These are phyloP conservation scores for Amaranthus palmeri DNA, from an alignment of 148 eudicot genomes.

Conservation along the genomic window DNA sequence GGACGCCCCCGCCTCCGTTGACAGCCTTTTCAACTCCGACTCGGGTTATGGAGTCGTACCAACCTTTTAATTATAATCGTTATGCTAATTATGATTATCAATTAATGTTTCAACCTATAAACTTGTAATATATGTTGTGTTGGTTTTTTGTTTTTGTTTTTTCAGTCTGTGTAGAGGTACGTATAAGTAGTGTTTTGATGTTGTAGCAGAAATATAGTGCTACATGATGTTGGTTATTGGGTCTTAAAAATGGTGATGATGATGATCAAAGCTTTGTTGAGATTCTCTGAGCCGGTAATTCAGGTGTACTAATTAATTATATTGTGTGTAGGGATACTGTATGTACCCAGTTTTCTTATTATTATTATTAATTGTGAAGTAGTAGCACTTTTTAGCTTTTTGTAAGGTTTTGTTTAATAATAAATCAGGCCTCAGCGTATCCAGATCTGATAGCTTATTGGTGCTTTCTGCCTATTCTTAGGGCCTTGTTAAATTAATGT, in stretches of 20 bases:
- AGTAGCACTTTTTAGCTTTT: neutral
- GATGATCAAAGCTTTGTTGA: constrained; percentile 11
- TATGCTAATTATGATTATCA: neutral
- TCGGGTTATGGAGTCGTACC: constrained; percentile 69
- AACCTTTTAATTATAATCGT: constrained; percentile 21
- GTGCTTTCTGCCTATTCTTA: neutral
- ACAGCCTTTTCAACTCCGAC: constrained; percentile 30
- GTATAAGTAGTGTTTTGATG: too few relatives aligned
- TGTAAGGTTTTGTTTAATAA: neutral
- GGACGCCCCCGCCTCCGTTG: constrained; percentile 29
- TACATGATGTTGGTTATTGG: neutral
- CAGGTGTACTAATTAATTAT: too few relatives aligned
- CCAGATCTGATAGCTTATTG: neutral
- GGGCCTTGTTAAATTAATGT: too few relatives aligned
- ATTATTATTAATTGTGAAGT: neutral
- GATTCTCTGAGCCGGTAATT: neutral
- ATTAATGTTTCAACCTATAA: neutral
- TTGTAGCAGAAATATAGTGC: neutral
- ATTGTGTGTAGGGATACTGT: too few relatives aligned
- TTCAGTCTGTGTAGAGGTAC: too few relatives aligned
- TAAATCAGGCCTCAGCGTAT: too few relatives aligned
- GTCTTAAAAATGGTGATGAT: neutral
- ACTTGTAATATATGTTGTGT: neutral
- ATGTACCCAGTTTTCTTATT: too few relatives aligned
- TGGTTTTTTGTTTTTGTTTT: neutral